Percentiles rank a stretch among this genome's conserved stretches.
phyloP scores from a whole-genome alignment of 2,329 filamentous ascomycete genomes.

The Cryphonectria nitschkei region DNA sequence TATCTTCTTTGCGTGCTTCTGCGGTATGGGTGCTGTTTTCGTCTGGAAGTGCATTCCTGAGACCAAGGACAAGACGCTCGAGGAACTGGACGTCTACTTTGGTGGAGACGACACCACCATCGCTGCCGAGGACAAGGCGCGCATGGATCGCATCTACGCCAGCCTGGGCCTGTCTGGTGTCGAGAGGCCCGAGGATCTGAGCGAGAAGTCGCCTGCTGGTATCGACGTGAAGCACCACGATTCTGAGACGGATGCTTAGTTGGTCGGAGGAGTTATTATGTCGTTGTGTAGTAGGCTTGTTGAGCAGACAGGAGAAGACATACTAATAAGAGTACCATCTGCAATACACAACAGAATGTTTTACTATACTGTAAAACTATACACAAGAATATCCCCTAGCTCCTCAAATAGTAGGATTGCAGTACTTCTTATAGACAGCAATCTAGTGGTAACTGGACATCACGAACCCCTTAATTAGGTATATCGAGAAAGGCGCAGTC shows the following conservation, averaged over 20 bases:
- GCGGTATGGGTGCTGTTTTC: conserved; percentile 35
- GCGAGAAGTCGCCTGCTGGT: conserved; percentile 13
- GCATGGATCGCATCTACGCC: conserved; percentile 34
- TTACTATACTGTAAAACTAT: no score
- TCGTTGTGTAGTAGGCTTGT: no score
- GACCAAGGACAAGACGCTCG: conserved; percentile 32
- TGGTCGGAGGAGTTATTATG: no score
- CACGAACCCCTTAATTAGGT: no score
- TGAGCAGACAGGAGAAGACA: no score
- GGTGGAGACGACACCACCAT: conserved; percentile 38
- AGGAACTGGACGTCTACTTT: conserved; percentile 37
- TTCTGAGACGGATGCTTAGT: neutral
- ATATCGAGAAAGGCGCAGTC: no score
- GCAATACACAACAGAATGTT: no score
- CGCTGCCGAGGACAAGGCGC: conserved; percentile 39
- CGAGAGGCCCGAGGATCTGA: conserved; percentile 34
- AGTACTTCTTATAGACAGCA: no score
- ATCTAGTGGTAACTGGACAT: no score
- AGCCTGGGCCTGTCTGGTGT: conserved; percentile 34
- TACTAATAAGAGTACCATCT: no score
- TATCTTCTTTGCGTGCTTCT: conserved; percentile 48
- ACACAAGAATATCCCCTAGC: no score
- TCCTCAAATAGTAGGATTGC: no score
- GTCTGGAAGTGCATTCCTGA: conserved; percentile 42
- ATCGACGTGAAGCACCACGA: conserved; percentile 18